phyloP scores from a whole-genome alignment of 768 basidiomycete genomes.

The Xerocomus potaroensis region DNA sequence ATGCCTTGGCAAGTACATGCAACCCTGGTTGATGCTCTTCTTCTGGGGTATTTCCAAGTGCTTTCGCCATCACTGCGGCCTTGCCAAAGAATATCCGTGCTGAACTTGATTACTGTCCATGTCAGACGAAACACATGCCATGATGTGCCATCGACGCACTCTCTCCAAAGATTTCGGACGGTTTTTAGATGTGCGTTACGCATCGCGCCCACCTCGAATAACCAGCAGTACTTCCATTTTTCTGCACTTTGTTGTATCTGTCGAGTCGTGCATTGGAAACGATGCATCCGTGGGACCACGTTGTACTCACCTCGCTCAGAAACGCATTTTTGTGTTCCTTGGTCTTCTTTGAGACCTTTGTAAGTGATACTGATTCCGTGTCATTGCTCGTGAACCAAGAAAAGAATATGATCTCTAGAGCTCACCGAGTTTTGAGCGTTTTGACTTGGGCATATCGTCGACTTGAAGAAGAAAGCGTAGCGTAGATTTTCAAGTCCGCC shows the following conservation, averaged over 20 bases:
- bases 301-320: conserved; percentile 63
- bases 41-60: conserved; percentile 81
- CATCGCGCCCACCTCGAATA: conserved; percentile 95
- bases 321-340: conserved; percentile 84
- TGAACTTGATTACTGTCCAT: conserved; percentile 33
- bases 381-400: conserved; percentile 1
- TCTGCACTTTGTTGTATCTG: conserved; percentile 82
- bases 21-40: conserved; percentile 81
- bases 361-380: conserved; percentile 68
- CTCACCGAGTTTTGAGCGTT: conserved; percentile 83
- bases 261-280: conserved; percentile 6
- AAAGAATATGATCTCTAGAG: conserved; percentile 12
- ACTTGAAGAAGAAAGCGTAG: not conserved
- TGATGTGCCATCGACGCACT: conserved; percentile 43
- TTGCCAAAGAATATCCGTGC: conserved; percentile 89
- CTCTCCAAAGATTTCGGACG: conserved; percentile 90
- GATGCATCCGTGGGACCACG: conserved; percentile 5
- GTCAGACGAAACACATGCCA: conserved; percentile 6
- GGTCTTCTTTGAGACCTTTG: conserved; percentile 92
- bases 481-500: conserved; percentile 47
- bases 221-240: conserved; percentile 93
- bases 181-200: conserved; percentile 92
- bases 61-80: conserved; percentile 91
- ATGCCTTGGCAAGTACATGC: conserved; percentile 72
- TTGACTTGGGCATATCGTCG: conserved; percentile 80